Evolutionary conservation across 192 early-diverging fungal genomes (phyloP).

Genomic region (Pilaira anomala): DNA sequence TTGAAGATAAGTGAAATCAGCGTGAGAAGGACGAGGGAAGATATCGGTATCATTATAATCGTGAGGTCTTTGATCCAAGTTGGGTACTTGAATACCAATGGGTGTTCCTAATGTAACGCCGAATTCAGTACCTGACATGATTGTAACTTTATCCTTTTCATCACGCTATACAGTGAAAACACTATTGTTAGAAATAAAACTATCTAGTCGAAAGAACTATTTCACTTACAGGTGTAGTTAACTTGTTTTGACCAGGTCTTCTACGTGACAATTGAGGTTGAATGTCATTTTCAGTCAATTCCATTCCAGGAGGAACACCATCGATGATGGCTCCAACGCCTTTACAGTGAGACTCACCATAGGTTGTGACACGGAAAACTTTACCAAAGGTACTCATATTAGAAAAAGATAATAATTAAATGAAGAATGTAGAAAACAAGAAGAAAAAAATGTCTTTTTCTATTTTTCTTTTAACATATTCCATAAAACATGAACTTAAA

Average conservation of each 20-base stretch:
- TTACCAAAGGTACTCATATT: constrained; percentile 83
- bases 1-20: constrained; percentile 95
- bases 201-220: neutral
- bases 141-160: constrained; percentile 92
- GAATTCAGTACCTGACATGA: constrained; percentile 90
- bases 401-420: no score
- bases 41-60: constrained; percentile 96
- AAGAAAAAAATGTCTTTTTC: no score
- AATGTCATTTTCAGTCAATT: constrained; percentile 85
- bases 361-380: constrained; percentile 87
- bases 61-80: constrained; percentile 93
- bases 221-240: constrained; percentile 85
- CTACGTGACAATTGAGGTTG: constrained; percentile 90
- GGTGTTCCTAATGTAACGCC: constrained; percentile 94
- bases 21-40: constrained; percentile 94
- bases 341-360: constrained; percentile 98
- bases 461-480: no score
- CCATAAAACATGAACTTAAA: no score
- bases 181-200: neutral
- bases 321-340: constrained; percentile 96
- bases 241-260: constrained; percentile 91
- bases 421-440: no score
- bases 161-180: constrained; percentile 59
- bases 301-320: constrained; percentile 92
- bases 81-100: constrained; percentile 87